A percentile compares a stretch with the other conserved stretches of the same genome.
These are phyloP conservation scores for Ligustrum vulgare DNA, from an alignment of 257 asterid genomes.

Conservation along the genomic window DNA sequence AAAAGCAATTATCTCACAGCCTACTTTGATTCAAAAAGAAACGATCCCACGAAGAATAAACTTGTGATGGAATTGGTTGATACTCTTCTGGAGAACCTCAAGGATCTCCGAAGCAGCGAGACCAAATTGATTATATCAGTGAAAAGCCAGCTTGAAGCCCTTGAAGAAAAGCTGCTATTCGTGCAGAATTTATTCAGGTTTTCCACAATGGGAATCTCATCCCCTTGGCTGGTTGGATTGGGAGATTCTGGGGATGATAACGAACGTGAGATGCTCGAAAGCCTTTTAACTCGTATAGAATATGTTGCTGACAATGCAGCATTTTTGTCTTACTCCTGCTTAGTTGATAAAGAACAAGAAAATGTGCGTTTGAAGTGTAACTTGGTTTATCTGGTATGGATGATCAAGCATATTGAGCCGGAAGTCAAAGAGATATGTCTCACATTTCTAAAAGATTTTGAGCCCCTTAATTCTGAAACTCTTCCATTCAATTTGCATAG, in stretches of 20 bases:
- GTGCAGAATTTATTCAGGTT: background rate
- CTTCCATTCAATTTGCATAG: background rate
- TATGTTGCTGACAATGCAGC: background rate
- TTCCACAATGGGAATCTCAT: background rate
- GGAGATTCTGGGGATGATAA: background rate
- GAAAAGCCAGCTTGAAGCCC: conserved; percentile 3
- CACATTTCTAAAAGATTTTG: background rate
- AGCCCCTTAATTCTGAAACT: background rate
- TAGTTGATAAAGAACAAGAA: background rate
- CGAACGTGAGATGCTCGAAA: background rate
- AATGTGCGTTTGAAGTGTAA: background rate
- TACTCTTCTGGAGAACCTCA: conserved; percentile 1
- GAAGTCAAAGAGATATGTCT: background rate
- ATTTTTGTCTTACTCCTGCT: background rate
- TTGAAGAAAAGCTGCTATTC: conserved; percentile 3
- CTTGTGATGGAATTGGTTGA: conserved; percentile 1
- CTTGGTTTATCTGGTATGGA: background rate
- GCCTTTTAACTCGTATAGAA: background rate
- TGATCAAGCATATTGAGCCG: background rate
- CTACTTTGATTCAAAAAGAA: no score
- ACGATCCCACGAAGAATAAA: background rate
- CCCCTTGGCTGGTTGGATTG: background rate
- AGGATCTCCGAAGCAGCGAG: background rate
- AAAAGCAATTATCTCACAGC: background rate
- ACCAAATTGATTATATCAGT: background rate